Base-by-base conservation (phyloP, 345 rosid genomes). In the Psidium guajava region DNA sequence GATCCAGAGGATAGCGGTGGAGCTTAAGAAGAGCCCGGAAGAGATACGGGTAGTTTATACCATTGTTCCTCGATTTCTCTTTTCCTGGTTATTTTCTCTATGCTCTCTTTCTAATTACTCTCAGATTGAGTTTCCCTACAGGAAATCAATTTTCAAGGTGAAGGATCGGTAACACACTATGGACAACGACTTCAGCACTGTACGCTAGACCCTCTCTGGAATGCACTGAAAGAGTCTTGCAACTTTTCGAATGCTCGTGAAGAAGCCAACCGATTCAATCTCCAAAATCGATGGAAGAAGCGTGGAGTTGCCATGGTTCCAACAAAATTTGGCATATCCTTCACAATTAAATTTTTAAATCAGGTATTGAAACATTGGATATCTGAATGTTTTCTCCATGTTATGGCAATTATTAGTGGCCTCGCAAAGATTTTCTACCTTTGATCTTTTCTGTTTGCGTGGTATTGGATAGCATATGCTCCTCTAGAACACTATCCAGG, bases 231-330 rank as follows among this genome's bases (percentile, higher is more conserved):
- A 89, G 84, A 86, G 54, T 92, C 96, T 28, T 93, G 93, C 81
- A 86, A 94, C 87, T 89, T 97, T 86, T 54, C 57, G 54, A 92
- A 92, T 61, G 98, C 92, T 87, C 93, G 93, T 74, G 86, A 91
- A 89, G 94, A 92, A 87, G 92, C 83, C 21, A 89, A 91, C 53
- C 89, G 91, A 84, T 95, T 92, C 87, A 96, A 96, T 91, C 91
- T 74, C 73, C 92, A 90, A 12, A 95, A 93, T 83, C 93, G 98
- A 53, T 96, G 99, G 99, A 95, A 92, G 91, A 95, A 97, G 88
- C 98, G 95, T 83, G 99, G 99, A 56, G 82, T 96, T 82, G 95
- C 99, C 73, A 94, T 97, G 95, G 91, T 97, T 86, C 98, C 99
- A 44, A 94, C 95, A 85, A 96, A 96, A 86, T 95, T 95, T 81